Base-by-base conservation (phyloP, 2,329 filamentous ascomycete genomes). In the Furcasterigmium sp. region DNA sequence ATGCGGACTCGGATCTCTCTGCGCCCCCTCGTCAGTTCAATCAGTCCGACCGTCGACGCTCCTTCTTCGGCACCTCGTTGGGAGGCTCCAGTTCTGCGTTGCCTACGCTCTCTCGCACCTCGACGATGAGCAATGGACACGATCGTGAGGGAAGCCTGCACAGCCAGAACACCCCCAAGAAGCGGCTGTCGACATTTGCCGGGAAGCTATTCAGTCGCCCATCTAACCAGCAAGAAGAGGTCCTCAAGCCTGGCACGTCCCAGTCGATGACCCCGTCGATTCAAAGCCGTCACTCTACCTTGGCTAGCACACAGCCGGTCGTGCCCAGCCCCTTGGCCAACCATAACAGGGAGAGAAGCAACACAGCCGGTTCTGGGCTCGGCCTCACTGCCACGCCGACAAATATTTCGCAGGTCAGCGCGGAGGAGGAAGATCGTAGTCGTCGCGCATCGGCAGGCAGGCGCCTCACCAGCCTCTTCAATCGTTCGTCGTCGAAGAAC, bases 151-250 rank as follows among this genome's bases (percentile, higher is more conserved):
- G 41, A 19, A 32, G 42, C 10, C 8, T 35, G 17, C 34, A 41
- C 15, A 42, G 39, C 2, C 37, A 39, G 15, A 38, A 45, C 41
- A 21, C 37, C 11, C 56, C 56, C 1, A 75, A 71, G 57, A 74
- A 71, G 48, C 61, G 72, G 10, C 70, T 76, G 45, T 74, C 73
- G 1, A 65, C 59, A 15, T 43, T 64, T 20, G 56, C 57, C 19
- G 53, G 53, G 35, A 59, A 50, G 15, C 23, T 63, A 32, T 57
- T 65, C 39, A 51, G 51, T 10, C 54, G 59, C 6, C 50, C 50
- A 10, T 44, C 38, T 9, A 44, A 41, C n/a, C 50, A 52, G 23
- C 49, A 54, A 4, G 51, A 54, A n/a, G 36, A 46, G 23, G 46
- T 53, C 3, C 43, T 36, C 8, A 49, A 52, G 11, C 46, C 53